Percentiles rank a stretch among this genome's conserved stretches.
Evolutionary conservation across 768 basidiomycete genomes (phyloP).

Genomic region (Rhizopogon salebrosus): DNA sequence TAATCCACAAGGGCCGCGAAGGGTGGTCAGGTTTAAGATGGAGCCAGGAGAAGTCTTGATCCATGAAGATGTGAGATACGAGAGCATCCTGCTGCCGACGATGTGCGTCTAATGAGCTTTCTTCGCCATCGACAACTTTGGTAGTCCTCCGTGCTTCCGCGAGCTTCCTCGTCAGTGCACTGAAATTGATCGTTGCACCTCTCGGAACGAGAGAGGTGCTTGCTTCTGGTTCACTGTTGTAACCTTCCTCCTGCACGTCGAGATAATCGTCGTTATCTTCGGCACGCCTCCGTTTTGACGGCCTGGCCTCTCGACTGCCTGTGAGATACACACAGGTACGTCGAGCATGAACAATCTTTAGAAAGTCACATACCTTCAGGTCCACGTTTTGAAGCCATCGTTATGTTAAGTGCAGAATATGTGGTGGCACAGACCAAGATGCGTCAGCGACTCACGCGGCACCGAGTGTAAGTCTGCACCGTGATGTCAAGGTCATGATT

Average conservation of each 20-base stretch:
- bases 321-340: background rate
- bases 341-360: background rate
- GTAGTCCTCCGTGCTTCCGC: constrained; percentile 52
- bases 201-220: constrained; percentile 51
- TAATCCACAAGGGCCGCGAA: constrained; percentile 94
- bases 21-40: constrained; percentile 88
- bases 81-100: constrained; percentile 70
- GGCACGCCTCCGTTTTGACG: constrained; percentile 39
- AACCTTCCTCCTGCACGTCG: constrained; percentile 50
- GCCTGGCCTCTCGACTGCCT: constrained; percentile 17
- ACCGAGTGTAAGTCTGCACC: too few species aligned
- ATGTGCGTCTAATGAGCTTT: constrained; percentile 56
- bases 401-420: background rate
- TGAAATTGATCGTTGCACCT: constrained; percentile 82
- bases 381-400: constrained; percentile 36
- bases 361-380: constrained; percentile 30
- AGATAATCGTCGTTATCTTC: constrained; percentile 54
- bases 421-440: background rate
- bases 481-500: too few species aligned
- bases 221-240: constrained; percentile 28
- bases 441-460: background rate
- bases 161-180: constrained; percentile 74
- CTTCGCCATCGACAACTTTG: constrained; percentile 33
- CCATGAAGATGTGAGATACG: constrained; percentile 78
- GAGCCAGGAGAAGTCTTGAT: constrained; percentile 83